Percentiles rank a stretch among this genome's conserved stretches.
Evolutionary conservation across 208 protist genomes (phyloP).

Genomic region (Leishmania mexicana): DNA sequence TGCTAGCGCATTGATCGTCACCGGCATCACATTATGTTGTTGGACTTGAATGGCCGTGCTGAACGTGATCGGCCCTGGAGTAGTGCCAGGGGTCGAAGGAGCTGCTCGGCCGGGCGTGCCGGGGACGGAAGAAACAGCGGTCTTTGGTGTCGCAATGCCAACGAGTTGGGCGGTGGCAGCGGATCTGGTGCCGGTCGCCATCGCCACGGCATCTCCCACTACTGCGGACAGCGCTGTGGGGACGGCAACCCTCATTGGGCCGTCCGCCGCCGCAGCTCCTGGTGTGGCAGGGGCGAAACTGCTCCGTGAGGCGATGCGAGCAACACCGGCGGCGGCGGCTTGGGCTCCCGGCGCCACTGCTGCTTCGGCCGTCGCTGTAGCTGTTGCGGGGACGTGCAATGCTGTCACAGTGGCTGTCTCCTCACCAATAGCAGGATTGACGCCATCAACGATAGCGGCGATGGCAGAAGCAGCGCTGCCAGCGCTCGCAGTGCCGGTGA

Average conservation of each 20-base stretch:
- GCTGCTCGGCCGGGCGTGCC: constrained; percentile 14
- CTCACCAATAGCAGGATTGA: background rate
- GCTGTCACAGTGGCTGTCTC: background rate
- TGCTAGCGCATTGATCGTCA: background rate
- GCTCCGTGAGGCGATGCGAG: background rate
- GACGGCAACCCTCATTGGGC: background rate
- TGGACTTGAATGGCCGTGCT: background rate
- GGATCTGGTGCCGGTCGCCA: background rate
- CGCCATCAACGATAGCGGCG: background rate
- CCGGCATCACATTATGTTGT: background rate
- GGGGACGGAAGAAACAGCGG: constrained; percentile 7
- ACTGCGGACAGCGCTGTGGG: background rate
- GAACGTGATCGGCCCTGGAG: background rate
- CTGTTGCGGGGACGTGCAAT: background rate
- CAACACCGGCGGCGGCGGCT: background rate
- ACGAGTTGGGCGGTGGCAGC: background rate
- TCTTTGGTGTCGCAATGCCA: constrained; percentile 3
- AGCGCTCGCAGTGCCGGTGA: constrained; percentile 1
- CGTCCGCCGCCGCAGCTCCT: background rate
- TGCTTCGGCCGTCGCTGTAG: background rate
- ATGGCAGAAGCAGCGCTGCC: constrained; percentile 3
- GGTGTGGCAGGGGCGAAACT: background rate
- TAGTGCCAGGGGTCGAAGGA: background rate
- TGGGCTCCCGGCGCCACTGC: background rate
- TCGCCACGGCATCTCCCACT: background rate